Evolutionary conservation across 2,329 filamentous ascomycete genomes (phyloP).

Genomic region (Fusarium piperis): DNA sequence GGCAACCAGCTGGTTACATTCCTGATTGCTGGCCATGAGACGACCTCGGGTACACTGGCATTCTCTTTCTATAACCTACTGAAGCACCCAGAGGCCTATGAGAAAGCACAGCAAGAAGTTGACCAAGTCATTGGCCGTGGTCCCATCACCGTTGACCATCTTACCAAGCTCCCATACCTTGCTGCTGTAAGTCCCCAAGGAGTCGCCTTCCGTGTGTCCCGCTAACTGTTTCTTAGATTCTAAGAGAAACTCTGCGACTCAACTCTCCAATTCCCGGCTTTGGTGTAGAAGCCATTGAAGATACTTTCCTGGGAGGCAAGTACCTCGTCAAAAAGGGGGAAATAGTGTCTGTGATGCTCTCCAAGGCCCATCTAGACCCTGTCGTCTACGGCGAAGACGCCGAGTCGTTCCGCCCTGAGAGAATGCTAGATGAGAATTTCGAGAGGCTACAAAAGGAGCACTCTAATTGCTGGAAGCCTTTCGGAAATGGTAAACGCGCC

Average conservation of each 20-base stretch:
- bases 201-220: neutral
- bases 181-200: slow-evolving; percentile 53
- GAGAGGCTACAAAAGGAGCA: slow-evolving; percentile 68
- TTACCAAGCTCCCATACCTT: slow-evolving; percentile 73
- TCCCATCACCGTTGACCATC: slow-evolving; percentile 67
- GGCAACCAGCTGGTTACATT: slow-evolving; percentile 79
- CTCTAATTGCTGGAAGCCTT: slow-evolving; percentile 75
- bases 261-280: slow-evolving; percentile 69
- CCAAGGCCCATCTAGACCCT: slow-evolving; percentile 69
- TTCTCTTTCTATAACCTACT: slow-evolving; percentile 73
- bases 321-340: slow-evolving; percentile 67
- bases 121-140: slow-evolving; percentile 70
- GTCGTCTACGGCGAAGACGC: slow-evolving; percentile 73
- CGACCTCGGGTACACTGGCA: slow-evolving; percentile 72
- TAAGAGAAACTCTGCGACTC: slow-evolving; percentile 74
- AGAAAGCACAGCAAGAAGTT: slow-evolving; percentile 73
- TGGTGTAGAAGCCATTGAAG: slow-evolving; percentile 62
- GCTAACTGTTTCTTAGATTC: slow-evolving; percentile 36
- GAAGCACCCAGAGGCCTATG: slow-evolving; percentile 68
- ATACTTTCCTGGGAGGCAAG: slow-evolving; percentile 67
- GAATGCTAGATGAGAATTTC: slow-evolving; percentile 77
- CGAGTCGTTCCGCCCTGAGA: slow-evolving; percentile 73
- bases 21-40: slow-evolving; percentile 76
- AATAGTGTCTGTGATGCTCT: slow-evolving; percentile 58
- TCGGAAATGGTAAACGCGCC: slow-evolving; percentile 75